These are phyloP conservation scores for Durio zibethinus DNA, from an alignment of 345 rosid species.

Conservation along the genomic window DNA sequence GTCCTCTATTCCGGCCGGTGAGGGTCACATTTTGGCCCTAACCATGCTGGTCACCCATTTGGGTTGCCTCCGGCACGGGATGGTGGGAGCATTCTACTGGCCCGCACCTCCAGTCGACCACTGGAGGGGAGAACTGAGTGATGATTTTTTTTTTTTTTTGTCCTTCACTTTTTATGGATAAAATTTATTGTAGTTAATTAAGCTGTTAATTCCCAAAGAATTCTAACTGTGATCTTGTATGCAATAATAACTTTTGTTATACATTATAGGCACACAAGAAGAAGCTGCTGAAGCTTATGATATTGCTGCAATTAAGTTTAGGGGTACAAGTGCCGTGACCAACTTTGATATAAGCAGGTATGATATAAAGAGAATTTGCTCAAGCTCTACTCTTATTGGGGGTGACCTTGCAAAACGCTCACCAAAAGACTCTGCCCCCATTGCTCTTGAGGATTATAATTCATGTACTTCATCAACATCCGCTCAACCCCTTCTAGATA, in stretches of 20 bases:
- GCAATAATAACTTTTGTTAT: neutral
- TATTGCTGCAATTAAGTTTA: slow-evolving; percentile 84
- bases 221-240: neutral
- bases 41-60: too few species aligned
- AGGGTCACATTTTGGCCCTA: too few species aligned
- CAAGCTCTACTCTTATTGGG: slow-evolving; percentile 60
- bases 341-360: slow-evolving; percentile 81
- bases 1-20: too few species aligned
- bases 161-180: too few species aligned
- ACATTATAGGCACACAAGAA: slow-evolving; percentile 65
- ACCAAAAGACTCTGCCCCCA: slow-evolving; percentile 24
- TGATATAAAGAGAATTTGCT: slow-evolving; percentile 74
- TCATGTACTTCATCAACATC: slow-evolving; percentile 37
- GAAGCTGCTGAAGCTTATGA: slow-evolving; percentile 95
- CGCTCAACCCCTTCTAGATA: slow-evolving; percentile 28
- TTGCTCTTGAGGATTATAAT: slow-evolving; percentile 32
- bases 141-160: too few species aligned
- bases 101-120: too few species aligned
- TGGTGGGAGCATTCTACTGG: too few species aligned
- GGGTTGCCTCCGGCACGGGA: too few species aligned
- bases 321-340: slow-evolving; percentile 76
- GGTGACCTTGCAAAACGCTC: slow-evolving; percentile 61
- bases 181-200: neutral
- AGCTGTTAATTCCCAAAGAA: neutral
- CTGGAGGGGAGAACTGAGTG: too few species aligned